Evolutionary conservation across 1,284 basidiomycete genomes (phyloP).

Genomic region (Lentinus polychrous): DNA sequence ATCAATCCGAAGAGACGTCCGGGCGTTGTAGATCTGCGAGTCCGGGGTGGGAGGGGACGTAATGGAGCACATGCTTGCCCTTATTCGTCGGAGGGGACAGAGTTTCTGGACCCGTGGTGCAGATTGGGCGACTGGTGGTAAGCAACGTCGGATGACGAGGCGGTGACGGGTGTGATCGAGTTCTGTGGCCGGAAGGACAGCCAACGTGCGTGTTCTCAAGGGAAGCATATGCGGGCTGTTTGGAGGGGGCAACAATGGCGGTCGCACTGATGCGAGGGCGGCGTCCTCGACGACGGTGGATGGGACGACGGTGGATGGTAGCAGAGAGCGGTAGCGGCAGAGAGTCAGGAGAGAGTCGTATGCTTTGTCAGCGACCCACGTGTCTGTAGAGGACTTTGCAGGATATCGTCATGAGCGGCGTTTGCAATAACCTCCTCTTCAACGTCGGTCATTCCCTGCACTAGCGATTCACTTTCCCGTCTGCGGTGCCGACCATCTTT

Average conservation of each 20-base stretch:
- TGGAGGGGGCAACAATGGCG: background rate
- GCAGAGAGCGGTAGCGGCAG: background rate
- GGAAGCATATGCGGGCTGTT: too few relatives aligned
- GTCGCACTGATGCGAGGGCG: background rate
- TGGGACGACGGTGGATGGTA: background rate
- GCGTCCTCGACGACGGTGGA: background rate
- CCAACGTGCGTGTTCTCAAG: background rate
- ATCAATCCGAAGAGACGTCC: too few relatives aligned
- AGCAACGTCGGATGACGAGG: too few relatives aligned
- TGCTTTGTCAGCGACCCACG: slow-evolving; percentile 2
- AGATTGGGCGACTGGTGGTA: too few relatives aligned
- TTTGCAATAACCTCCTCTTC: background rate
- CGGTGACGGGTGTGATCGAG: too few relatives aligned
- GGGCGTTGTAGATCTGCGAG: background rate
- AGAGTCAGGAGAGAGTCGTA: background rate
- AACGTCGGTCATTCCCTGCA: too few relatives aligned
- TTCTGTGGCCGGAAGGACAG: too few relatives aligned
- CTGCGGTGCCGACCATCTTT: too few relatives aligned
- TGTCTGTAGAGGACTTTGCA: background rate
- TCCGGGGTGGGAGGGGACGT: background rate
- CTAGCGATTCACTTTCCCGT: too few relatives aligned
- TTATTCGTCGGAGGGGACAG: slow-evolving; percentile 1
- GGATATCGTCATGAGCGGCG: background rate
- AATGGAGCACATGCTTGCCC: slow-evolving; percentile 1
- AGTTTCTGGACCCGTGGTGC: background rate